Conservation (phyloP, 257 asterid species). For the Solanum habrochaites region DNA sequence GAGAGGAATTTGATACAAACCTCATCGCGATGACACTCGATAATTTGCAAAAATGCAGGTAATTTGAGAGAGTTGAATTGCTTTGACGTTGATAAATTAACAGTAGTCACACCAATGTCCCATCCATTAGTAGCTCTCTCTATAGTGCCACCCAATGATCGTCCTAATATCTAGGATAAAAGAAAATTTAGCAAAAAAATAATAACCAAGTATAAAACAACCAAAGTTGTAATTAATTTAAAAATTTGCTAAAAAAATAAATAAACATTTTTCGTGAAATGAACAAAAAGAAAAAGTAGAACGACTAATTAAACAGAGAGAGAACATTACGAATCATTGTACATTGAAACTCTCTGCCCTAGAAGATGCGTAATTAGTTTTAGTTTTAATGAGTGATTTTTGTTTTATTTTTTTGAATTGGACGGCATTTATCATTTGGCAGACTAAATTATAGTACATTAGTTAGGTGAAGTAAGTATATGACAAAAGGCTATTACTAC, state of each 20-base stretch:
- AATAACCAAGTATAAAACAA: no score
- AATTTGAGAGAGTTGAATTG: slow-evolving; percentile 38
- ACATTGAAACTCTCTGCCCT: neutral
- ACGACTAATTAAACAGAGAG: neutral
- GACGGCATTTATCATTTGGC: neutral
- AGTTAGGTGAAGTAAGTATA: neutral
- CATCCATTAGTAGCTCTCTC: slow-evolving; percentile 71
- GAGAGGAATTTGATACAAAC: slow-evolving; percentile 10
- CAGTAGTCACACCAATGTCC: slow-evolving; percentile 64
- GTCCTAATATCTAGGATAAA: slow-evolving; percentile 45
- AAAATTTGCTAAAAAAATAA: no score
- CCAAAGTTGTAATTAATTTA: no score
- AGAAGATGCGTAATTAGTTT: neutral
- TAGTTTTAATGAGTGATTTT: neutral
- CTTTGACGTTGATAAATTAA: slow-evolving; percentile 44
- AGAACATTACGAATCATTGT: neutral
- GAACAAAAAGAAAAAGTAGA: neutral
- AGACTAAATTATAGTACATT: neutral
- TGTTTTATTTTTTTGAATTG: neutral
- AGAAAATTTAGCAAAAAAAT: neutral
- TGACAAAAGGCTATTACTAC: neutral
- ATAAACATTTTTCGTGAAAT: no score
- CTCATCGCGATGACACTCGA: slow-evolving; percentile 90
- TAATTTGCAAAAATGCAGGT: slow-evolving; percentile 49
- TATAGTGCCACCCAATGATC: slow-evolving; percentile 72